phyloP scores from a whole-genome alignment of 2,329 filamentous ascomycete species.

The Colletotrichum incanum region DNA sequence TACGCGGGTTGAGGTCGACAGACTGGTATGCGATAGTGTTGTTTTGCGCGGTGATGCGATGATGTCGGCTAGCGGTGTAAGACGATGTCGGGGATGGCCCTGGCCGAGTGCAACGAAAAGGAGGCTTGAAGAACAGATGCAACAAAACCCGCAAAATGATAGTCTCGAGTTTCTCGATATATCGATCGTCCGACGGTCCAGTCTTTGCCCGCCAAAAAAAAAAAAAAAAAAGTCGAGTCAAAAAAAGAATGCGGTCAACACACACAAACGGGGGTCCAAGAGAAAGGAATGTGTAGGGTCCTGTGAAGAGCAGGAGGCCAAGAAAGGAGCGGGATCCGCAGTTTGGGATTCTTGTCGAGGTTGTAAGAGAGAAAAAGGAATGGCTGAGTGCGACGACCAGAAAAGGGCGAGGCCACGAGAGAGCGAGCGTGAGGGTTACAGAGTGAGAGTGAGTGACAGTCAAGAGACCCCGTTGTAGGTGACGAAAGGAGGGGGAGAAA shows the following conservation, averaged over 20 bases:
- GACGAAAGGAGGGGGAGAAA: conserved; percentile 40
- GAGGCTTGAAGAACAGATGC: conserved; percentile 13
- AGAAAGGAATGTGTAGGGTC: conserved; percentile 37
- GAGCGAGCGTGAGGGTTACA: conserved; percentile 17
- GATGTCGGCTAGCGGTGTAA: conserved; percentile 23
- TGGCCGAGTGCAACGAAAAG: conserved; percentile 1
- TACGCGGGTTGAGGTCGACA: conserved; percentile 3
- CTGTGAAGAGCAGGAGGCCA: conserved; percentile 30
- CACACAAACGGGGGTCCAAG: conserved; percentile 34
- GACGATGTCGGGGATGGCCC: conserved; percentile 30
- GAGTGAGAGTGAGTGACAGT: conserved; percentile 35
- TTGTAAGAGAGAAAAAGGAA: conserved; percentile 30
- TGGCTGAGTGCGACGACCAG: conserved; percentile 37
- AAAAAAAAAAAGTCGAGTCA: conserved; percentile 21
- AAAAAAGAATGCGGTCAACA: conserved; percentile 45
- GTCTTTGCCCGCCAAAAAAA: conserved; percentile 9
- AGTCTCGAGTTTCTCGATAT: not conserved
- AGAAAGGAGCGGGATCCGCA: conserved; percentile 38
- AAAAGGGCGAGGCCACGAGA: conserved; percentile 25
- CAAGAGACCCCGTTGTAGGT: conserved; percentile 37
- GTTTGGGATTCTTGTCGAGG: conserved; percentile 11
- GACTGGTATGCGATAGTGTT: not conserved
- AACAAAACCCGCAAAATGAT: conserved; percentile 8
- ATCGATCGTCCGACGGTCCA: conserved; percentile 21
- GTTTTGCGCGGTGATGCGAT: conserved; percentile 17